These are phyloP conservation scores for Vanrija pseudolonga DNA, from an alignment of 1,284 basidiomycete species.

Conservation along the genomic window DNA sequence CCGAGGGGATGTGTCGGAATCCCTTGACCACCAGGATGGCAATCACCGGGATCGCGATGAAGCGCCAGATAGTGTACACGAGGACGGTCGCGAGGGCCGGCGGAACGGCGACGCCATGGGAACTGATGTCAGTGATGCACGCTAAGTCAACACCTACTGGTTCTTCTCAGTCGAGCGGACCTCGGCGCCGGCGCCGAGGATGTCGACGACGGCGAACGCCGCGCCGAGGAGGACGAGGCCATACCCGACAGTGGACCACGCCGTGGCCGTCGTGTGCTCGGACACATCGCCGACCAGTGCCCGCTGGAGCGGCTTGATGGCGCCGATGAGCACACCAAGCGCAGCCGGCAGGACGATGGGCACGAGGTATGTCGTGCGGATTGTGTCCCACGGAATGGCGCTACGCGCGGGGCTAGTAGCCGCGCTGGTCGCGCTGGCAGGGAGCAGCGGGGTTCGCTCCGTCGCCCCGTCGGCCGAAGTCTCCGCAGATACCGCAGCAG, in stretches of 20 bases:
- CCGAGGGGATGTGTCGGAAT: constrained; percentile 33
- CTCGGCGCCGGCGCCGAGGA: constrained; percentile 31
- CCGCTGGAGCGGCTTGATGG: constrained; percentile 37
- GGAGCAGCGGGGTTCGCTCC: too few relatives aligned
- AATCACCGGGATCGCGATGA: constrained; percentile 32
- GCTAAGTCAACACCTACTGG: constrained; percentile 9
- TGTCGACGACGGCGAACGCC: constrained; percentile 34
- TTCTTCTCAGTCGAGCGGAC: constrained; percentile 27
- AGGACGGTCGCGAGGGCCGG: constrained; percentile 42
- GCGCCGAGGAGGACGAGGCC: constrained; percentile 30
- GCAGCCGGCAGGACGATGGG: constrained; percentile 23
- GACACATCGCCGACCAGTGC: constrained; percentile 19
- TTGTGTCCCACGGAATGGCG: neutral
- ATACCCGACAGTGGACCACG: constrained; percentile 30
- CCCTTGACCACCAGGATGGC: constrained; percentile 32
- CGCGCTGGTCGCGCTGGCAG: too few relatives aligned
- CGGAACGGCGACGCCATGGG: constrained; percentile 29
- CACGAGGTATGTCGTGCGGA: constrained; percentile 2
- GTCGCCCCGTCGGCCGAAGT: too few relatives aligned
- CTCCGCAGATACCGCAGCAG: too few relatives aligned
- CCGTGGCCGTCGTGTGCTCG: constrained; percentile 4
- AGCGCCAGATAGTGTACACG: constrained; percentile 35
- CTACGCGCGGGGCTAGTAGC: too few relatives aligned
- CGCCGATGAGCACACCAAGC: constrained; percentile 32
- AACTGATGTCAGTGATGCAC: neutral